Evolutionary conservation across 1,284 basidiomycete genomes (phyloP).

Genomic region (Schizopora paradoxa): DNA sequence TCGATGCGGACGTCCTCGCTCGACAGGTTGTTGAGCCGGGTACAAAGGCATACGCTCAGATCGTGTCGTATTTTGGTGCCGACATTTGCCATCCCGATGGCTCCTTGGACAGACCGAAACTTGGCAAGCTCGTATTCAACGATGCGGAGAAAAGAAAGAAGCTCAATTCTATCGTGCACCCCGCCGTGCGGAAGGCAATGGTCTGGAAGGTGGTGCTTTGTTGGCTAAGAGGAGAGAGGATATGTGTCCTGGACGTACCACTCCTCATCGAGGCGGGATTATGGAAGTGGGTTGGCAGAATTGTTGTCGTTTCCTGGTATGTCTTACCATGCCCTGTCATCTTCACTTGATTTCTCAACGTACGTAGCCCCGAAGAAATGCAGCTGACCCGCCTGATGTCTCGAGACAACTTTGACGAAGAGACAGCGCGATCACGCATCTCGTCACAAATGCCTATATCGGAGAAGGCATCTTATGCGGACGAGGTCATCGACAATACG

Average conservation of each 20-base stretch:
- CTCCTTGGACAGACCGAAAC: conserved; percentile 73
- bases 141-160: conserved; percentile 67
- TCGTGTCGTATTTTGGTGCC: conserved; percentile 69
- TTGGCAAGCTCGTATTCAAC: conserved; percentile 84
- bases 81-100: conserved; percentile 67
- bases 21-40: conserved; percentile 86
- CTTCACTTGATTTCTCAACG: conserved; percentile 6
- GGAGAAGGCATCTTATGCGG: conserved; percentile 80
- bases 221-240: conserved; percentile 77
- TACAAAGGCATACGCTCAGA: conserved; percentile 64
- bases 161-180: conserved; percentile 87
- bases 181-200: conserved; percentile 79
- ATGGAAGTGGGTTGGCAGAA: conserved; percentile 79
- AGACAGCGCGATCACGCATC: conserved; percentile 70
- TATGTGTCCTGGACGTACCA: conserved; percentile 91
- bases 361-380: conserved; percentile 58
- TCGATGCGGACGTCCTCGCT: conserved; percentile 92
- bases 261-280: conserved; percentile 87
- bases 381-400: conserved; percentile 77
- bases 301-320: conserved; percentile 88
- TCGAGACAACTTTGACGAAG: conserved; percentile 54
- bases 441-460: conserved; percentile 78
- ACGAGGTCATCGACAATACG: conserved; percentile 87
- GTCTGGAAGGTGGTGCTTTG: conserved; percentile 58
- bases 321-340: conserved; percentile 25